Evolutionary conservation across 176 grass and related monocot genomes (phyloP), one percentile per base, ranked within the genome.

Genomic region (Ampelocalamus luodianensis): DNA sequence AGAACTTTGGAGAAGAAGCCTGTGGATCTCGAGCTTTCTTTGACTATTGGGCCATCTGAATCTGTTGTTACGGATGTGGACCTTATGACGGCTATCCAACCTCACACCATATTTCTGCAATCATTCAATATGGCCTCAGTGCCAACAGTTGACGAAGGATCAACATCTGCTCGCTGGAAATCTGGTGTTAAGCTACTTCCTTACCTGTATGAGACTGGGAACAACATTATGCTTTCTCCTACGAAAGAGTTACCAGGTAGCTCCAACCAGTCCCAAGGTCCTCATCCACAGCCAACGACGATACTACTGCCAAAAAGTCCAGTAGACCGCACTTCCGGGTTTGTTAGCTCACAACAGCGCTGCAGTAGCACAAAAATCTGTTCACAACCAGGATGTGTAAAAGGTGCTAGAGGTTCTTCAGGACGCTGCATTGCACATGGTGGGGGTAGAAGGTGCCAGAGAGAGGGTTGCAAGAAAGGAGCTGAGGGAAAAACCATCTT

Each of bases 391-490:
- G 93, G 85, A 53, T 92, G 90, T 75, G 51, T 18, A 39, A 95
- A 95, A 88, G 93, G 90, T 63, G 93, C 93, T 1, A 74, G 93
- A 18, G 93, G 93, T 78, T 87, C 93, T 51, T 95, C 93, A 65
- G 88, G 90, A 29, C 73, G 82, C 55, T 95, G 93, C 90, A 95
- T 95, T 81, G 79, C 88, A 29, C 93, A 92, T 78, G 93, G 93
- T 26, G 93, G 93, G 10, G 93, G 93, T 5, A 59, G 56, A 68
- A 88, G 90, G 82, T 91, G 90, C 85, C 76, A 88, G 71, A 91
- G 78, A 91, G 71, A 74, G 10, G 90, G 85, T 50, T 91, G 90
- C 65, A 67, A 72, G 49, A 91, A 72, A 69, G 90, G 90, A 39
- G 90, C 90, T 9, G 90, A 91, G 76, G 90, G 90, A 0, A 85